phyloP scores from a whole-genome alignment of 2,329 filamentous ascomycete species.

The Penicillium sp. region DNA sequence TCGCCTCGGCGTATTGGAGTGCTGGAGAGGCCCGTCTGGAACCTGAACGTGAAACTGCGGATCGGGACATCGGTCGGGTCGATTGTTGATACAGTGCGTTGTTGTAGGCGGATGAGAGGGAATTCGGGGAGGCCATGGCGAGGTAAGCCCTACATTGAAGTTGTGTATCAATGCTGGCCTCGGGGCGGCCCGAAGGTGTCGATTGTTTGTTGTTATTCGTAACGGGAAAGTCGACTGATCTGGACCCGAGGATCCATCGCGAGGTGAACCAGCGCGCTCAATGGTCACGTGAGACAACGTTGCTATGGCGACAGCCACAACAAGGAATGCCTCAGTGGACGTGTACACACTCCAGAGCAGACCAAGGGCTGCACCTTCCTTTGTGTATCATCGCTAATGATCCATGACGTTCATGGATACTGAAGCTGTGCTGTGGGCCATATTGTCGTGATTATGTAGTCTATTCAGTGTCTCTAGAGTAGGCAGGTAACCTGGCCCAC shows the following conservation, averaged over 20 bases:
- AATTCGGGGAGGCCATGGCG: constrained; percentile 44
- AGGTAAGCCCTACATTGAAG: constrained; percentile 33
- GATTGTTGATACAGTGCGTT: constrained; percentile 41
- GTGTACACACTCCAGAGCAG: background rate
- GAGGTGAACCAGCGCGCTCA: constrained; percentile 18
- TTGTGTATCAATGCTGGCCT: constrained; percentile 32
- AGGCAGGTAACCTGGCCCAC: too few relatives aligned
- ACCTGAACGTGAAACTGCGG: constrained; percentile 40
- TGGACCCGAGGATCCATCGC: constrained; percentile 26
- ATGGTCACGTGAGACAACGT: constrained; percentile 21
- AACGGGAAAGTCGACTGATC: constrained; percentile 19
- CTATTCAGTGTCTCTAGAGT: background rate
- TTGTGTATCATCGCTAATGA: background rate
- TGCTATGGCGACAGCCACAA: constrained; percentile 28
- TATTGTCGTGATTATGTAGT: background rate
- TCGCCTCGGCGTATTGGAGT: constrained; percentile 26
- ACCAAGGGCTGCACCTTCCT: background rate
- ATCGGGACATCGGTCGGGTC: constrained; percentile 44
- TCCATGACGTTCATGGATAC: background rate
- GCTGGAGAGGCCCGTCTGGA: constrained; percentile 41
- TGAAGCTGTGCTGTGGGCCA: background rate
- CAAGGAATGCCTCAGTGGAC: constrained; percentile 19
- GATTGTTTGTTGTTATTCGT: constrained; percentile 31
- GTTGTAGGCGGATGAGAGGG: constrained; percentile 42
- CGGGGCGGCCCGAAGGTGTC: constrained; percentile 23